A percentile compares a stretch with the other conserved stretches of the same genome.
Evolutionary conservation across 768 basidiomycete genomes (phyloP).

Genomic region (Tulasnella calospora): DNA sequence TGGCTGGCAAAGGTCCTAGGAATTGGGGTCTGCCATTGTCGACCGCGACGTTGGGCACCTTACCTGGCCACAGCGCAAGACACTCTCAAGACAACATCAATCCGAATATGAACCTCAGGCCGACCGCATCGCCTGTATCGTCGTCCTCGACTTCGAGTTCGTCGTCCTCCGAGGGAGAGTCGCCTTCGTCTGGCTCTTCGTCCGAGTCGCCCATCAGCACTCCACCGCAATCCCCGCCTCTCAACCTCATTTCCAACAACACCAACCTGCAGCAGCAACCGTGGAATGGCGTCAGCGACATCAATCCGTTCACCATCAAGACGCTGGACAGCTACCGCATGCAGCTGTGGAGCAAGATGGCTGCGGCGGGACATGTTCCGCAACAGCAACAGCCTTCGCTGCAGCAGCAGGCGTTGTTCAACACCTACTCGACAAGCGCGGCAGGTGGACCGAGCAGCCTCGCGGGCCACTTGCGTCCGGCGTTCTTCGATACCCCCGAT

Average conservation of each 20-base stretch:
- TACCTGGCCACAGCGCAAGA: constrained; percentile 23
- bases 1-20: constrained; percentile 20
- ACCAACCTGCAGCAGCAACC: neutral
- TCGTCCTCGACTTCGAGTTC: constrained; percentile 22
- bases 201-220: neutral
- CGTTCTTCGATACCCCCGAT: constrained; percentile 30
- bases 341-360: constrained; percentile 91
- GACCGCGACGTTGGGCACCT: constrained; percentile 25
- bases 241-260: neutral
- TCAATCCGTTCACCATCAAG: constrained; percentile 83
- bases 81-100: constrained; percentile 73
- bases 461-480: constrained; percentile 27
- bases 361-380: constrained; percentile 52
- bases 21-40: constrained; percentile 26
- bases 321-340: constrained; percentile 79
- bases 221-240: neutral
- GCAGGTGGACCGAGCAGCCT: neutral
- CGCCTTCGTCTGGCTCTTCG: constrained; percentile 6
- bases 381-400: constrained; percentile 30
- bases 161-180: constrained; percentile 12
- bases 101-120: constrained; percentile 52
- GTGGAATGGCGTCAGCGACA: constrained; percentile 58
- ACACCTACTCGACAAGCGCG: constrained; percentile 32
- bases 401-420: constrained; percentile 34
- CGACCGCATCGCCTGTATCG: neutral